Evolutionary conservation across 1,284 basidiomycete species (phyloP).

Genomic region (Moniliophthora roreri): DNA sequence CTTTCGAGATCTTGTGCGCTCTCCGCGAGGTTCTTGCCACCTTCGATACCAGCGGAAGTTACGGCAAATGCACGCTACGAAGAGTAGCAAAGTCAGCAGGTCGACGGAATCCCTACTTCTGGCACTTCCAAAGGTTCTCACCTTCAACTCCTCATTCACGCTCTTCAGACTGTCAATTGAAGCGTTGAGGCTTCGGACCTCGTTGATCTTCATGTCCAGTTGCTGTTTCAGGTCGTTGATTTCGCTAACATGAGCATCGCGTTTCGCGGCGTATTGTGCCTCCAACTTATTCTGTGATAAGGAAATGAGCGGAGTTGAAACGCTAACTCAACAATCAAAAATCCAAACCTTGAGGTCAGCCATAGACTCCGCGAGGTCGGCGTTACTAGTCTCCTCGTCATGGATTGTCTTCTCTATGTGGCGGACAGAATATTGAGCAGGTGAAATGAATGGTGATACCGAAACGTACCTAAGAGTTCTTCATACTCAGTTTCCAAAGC

Average conservation of each 20-base stretch:
- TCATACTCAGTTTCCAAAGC: slow-evolving; percentile 93
- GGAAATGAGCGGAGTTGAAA: slow-evolving; percentile 15
- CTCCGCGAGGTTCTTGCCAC: slow-evolving; percentile 94
- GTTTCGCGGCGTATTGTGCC: slow-evolving; percentile 89
- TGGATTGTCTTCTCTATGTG: slow-evolving; percentile 78
- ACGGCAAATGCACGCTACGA: slow-evolving; percentile 91
- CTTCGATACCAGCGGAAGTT: slow-evolving; percentile 94
- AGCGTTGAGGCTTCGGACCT: slow-evolving; percentile 82
- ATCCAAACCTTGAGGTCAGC: slow-evolving; percentile 83
- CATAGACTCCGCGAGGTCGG: slow-evolving; percentile 80
- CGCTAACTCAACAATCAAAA: slow-evolving; percentile 7
- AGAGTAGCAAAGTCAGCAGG: background rate
- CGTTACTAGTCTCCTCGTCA: slow-evolving; percentile 80
- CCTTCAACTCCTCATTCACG: slow-evolving; percentile 98
- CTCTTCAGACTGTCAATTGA: slow-evolving; percentile 93
- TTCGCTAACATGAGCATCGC: slow-evolving; percentile 87
- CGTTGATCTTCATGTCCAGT: slow-evolving; percentile 83
- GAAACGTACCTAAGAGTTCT: slow-evolving; percentile 79
- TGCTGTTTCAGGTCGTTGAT: slow-evolving; percentile 91
- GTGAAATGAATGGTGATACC: slow-evolving; percentile 16
- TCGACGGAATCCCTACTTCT: background rate
- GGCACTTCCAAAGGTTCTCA: slow-evolving; percentile 29
- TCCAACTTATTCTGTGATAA: slow-evolving; percentile 84
- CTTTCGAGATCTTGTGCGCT: slow-evolving; percentile 97
- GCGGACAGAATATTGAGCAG: slow-evolving; percentile 14